Conservation (phyloP, 2,329 filamentous ascomycete species). For the Exophiala xenobiotica region DNA sequence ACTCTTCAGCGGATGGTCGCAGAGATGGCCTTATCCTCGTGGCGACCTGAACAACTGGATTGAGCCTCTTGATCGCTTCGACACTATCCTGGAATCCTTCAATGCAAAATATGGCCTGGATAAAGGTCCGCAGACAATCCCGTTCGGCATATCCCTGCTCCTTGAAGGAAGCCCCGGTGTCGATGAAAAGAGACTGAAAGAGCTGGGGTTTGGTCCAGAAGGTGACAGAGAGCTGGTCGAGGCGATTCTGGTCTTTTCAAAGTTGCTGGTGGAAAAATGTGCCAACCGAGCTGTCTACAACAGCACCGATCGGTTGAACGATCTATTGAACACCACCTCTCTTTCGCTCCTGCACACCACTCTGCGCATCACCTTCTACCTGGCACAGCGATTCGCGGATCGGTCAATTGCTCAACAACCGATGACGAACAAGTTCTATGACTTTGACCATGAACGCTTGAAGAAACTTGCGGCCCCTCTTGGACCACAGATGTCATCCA, state of each 20-base stretch:
- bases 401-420: constrained; percentile 73
- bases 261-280: constrained; percentile 86
- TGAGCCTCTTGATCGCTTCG: constrained; percentile 86
- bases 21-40: constrained; percentile 89
- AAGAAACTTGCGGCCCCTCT: constrained; percentile 82
- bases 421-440: constrained; percentile 79
- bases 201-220: constrained; percentile 66
- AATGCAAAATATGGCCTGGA: constrained; percentile 76
- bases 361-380: constrained; percentile 75
- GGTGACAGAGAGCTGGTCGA: constrained; percentile 81
- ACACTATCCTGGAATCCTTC: constrained; percentile 79
- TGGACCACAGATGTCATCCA: constrained; percentile 62
- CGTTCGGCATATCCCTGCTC: constrained; percentile 69
- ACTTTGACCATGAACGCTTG: constrained; percentile 71
- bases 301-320: constrained; percentile 85
- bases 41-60: constrained; percentile 99
- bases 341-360: constrained; percentile 74
- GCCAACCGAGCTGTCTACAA: constrained; percentile 95
- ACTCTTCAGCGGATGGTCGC: constrained; percentile 76
- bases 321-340: constrained; percentile 83
- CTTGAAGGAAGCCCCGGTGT: constrained; percentile 51
- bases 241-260: constrained; percentile 78
- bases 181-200: constrained; percentile 51
- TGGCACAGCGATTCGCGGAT: constrained; percentile 76
- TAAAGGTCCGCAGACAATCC: constrained; percentile 74